Evolutionary conservation across 2,329 filamentous ascomycete genomes (phyloP), one percentile per base, ranked within the genome.

Genomic region (Ceratocystis cubensis): DNA sequence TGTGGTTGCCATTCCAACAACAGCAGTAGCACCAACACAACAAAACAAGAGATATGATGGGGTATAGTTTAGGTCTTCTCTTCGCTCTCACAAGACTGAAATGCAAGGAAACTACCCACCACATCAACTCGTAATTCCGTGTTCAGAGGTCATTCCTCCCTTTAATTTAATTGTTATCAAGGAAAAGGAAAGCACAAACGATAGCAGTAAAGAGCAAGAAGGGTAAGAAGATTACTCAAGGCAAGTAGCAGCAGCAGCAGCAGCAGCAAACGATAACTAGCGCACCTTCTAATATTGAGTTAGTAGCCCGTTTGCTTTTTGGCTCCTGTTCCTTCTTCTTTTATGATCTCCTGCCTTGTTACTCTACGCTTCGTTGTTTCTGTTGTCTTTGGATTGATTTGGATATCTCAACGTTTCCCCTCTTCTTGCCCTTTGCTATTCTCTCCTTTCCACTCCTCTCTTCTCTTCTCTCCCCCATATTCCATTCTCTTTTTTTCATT

Each of bases 281-380:
- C 56, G 56, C n/a, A 7, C 28, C 56, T 59, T 20, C 56, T 6
- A 37, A 28, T n/a, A 28, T 37, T 13, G 2, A 28, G 8, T 30
- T 20, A 13, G 48, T 20, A 6, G 28, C 56, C 56, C 56, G 56
- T 62, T 62, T 62, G 8, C 44, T n/a, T 46, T 62, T 63, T 46
- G 4, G 4, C 25, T 28, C 10, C 6, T 44, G 37, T 25, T 25
- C 30, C 15, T 63, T 63, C 61, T 62, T 63, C 61, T 63, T 63
- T 46, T 20, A 22, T 30, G 37, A 44, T n/a, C 61, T 63, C 44
- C n/a, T 63, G 25, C 61, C 61, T 46, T 20, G 37, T 63, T 63
- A 37, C 61, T 20, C 20, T 45, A 22, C 20, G 37, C 15, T 63
- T 10, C 20, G 44, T 37, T 46, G 37, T 63, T 44, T 63, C 20